These are phyloP conservation scores for Botrytis fragariae DNA, from an alignment of 2,329 filamentous ascomycete genomes.

Conservation along the genomic window DNA sequence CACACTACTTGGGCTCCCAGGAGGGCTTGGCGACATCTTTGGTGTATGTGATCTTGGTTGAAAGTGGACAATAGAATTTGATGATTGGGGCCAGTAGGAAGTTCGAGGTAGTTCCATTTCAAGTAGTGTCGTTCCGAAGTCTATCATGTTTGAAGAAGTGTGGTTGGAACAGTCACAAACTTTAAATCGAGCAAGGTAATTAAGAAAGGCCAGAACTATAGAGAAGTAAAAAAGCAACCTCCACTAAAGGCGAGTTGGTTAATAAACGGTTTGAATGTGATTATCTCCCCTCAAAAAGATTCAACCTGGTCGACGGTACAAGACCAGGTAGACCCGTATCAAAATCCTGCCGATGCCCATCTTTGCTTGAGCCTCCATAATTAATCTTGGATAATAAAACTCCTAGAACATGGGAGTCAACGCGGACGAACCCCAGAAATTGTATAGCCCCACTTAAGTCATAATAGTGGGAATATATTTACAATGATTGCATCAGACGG, in stretches of 20 bases:
- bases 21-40: background rate
- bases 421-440: background rate
- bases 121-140: background rate
- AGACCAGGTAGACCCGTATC: background rate
- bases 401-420: background rate
- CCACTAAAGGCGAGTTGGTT: background rate
- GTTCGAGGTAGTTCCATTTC: background rate
- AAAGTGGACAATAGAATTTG: background rate
- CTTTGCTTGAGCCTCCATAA: background rate
- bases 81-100: background rate
- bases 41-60: background rate
- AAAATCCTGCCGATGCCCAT: conserved; percentile 1
- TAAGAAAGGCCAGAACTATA: background rate
- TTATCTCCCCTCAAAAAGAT: background rate
- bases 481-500: background rate
- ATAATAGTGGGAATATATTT: background rate
- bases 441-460: background rate
- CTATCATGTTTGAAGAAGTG: background rate
- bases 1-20: background rate
- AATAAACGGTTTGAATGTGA: background rate
- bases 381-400: background rate
- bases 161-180: background rate
- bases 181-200: background rate
- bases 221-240: background rate
- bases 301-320: background rate